A percentile compares a stretch with the other conserved stretches of the same genome.
These are phyloP conservation scores for Candida manassasensis DNA, from an alignment of 805 yeast genomes.

Conservation along the genomic window DNA sequence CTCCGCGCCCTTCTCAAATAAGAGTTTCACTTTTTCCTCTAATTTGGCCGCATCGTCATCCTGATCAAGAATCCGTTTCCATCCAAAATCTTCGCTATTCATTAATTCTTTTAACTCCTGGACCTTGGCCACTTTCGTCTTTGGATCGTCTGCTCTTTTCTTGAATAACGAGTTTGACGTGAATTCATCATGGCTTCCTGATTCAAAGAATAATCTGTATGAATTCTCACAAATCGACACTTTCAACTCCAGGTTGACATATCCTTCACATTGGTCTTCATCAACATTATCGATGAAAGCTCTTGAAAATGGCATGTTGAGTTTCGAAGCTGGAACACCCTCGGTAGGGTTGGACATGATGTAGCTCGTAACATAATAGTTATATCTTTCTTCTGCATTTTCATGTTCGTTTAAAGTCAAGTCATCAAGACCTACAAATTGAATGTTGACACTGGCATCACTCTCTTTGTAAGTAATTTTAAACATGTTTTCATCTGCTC, in stretches of 20 bases:
- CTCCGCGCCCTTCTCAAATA: conserved; percentile 39
- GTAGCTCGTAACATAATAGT: conserved; percentile 88
- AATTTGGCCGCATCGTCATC: conserved; percentile 29
- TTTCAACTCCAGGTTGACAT: conserved; percentile 62
- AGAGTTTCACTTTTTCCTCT: conserved; percentile 26
- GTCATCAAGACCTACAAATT: conserved; percentile 84
- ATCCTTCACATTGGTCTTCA: conserved; percentile 57
- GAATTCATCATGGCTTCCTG: conserved; percentile 74
- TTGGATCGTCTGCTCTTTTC: conserved; percentile 25
- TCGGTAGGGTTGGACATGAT: conserved; percentile 96
- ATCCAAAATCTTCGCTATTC: conserved; percentile 50
- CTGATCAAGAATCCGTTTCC: conserved; percentile 44
- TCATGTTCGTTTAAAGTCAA: conserved; percentile 69
- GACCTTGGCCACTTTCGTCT: conserved; percentile 25
- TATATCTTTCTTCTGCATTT: conserved; percentile 78
- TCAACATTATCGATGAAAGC: conserved; percentile 50
- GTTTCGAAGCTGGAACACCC: conserved; percentile 76
- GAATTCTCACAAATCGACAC: conserved; percentile 77
- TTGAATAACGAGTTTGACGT: conserved; percentile 53
- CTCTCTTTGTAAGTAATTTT: conserved; percentile 67
- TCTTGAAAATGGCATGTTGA: conserved; percentile 75
- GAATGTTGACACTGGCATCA: conserved; percentile 55
- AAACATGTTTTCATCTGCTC: conserved; percentile 86
- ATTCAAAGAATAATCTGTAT: conserved; percentile 76
- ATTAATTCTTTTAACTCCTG: conserved; percentile 34